Base-by-base conservation (phyloP, 2,329 filamentous ascomycete genomes). In the Colletotrichum simmondsii region DNA sequence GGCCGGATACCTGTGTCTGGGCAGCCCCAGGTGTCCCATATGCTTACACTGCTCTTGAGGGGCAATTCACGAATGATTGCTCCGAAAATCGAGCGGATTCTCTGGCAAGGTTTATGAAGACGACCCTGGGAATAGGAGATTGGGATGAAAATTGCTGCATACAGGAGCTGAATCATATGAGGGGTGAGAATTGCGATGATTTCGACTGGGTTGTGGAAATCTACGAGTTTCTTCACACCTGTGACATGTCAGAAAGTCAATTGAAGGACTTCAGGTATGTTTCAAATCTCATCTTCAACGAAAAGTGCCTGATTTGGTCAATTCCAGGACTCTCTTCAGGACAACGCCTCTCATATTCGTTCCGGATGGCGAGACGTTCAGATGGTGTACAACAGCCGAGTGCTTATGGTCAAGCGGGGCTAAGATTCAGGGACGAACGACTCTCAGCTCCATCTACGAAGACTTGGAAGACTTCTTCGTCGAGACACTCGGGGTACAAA, bases 361-460 rank as follows among this genome's bases (percentile, higher is more conserved):
- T 16, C 14, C 28, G 0, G 37, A 16, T 4, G 42, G 73, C 19
- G 72, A 65, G 16, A 12, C 24, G 12, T 22, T 42, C 2, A 30
- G 53, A 11, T 84, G 82, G 82, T 74, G 80, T 54, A 78, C 74
- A 2, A 49, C 74, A 0, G 72, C 74, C 0, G 68, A 82, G 19
- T 83, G 82, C 65, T 70, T 83, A 0, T 83, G 82, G 82, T 81
- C 81, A 0, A 80, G 77, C 30, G 75, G 78, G 1, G 77, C 80
- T 2, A 72, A 73, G 3, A 79, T 83, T 4, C 71, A 59, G 2
- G 80, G 78, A 3, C 79, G 74, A 58, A 68, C 76, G 0, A 72
- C 76, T 1, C 64, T 83, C 1, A 80, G 79, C 4, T 75, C 75
- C 2, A 62, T 77, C 2, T 83, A 83, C 35, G 67, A 75, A 5